phyloP scores from a whole-genome alignment of 2,329 filamentous ascomycete species.

The Neobulgaria alba region DNA sequence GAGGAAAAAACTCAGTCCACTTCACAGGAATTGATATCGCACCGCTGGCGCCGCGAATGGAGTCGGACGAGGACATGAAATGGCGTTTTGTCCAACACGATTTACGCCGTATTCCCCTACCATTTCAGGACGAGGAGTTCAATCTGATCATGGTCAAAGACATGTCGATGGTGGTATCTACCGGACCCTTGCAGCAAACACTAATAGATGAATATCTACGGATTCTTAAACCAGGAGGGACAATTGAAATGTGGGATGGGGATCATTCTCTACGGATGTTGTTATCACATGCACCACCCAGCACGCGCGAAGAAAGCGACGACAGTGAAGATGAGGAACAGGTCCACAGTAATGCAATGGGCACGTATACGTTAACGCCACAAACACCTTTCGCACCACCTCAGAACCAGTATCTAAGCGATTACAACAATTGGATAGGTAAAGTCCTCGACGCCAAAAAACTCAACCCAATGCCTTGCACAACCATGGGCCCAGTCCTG shows the following conservation, averaged over 20 bases:
- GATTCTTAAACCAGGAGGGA: slow-evolving; percentile 67
- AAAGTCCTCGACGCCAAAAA: slow-evolving; percentile 65
- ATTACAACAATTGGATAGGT: slow-evolving; percentile 77
- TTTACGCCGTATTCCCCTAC: slow-evolving; percentile 64
- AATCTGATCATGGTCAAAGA: slow-evolving; percentile 88
- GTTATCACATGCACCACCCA: slow-evolving; percentile 57
- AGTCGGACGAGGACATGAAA: slow-evolving; percentile 57
- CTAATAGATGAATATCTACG: slow-evolving; percentile 67
- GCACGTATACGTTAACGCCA: slow-evolving; percentile 73
- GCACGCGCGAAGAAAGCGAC: slow-evolving; percentile 29
- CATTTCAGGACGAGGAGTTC: slow-evolving; percentile 72
- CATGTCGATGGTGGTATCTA: slow-evolving; percentile 57
- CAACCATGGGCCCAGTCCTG: slow-evolving; percentile 65
- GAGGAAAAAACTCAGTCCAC: slow-evolving; percentile 59
- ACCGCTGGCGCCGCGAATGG: slow-evolving; percentile 55
- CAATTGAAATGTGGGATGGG: slow-evolving; percentile 81
- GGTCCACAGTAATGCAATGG: slow-evolving; percentile 56
- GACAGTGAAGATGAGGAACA: slow-evolving; percentile 50
- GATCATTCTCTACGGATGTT: slow-evolving; percentile 80
- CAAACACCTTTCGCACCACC: slow-evolving; percentile 75
- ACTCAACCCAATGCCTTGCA: slow-evolving; percentile 68
- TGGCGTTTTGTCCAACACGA: slow-evolving; percentile 90
- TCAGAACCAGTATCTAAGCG: slow-evolving; percentile 71
- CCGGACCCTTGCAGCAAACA: slow-evolving; percentile 43
- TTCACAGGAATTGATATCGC: slow-evolving; percentile 82